These are phyloP conservation scores for Debaryomyces sp. DNA, from an alignment of 1,139 yeast species.

Conservation along the genomic window DNA sequence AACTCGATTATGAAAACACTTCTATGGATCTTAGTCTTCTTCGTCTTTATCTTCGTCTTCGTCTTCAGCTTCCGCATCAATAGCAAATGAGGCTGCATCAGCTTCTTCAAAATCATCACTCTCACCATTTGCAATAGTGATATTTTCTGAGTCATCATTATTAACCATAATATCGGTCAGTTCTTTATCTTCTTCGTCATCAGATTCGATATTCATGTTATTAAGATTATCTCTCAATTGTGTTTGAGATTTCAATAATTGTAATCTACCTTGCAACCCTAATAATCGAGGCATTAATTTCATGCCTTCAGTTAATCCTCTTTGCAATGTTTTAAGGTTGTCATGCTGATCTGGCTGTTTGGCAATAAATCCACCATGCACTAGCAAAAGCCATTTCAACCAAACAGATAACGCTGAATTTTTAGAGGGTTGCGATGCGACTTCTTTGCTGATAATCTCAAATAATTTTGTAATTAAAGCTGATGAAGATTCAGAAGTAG, in stretches of 20 bases:
- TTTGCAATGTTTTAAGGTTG: slow-evolving; percentile 34
- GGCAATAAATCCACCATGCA: slow-evolving; percentile 46
- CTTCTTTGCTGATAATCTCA: slow-evolving; percentile 32
- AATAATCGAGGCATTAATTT: slow-evolving; percentile 41
- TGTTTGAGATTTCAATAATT: slow-evolving; percentile 42
- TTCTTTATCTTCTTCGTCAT: slow-evolving; percentile 25
- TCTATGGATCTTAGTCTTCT: slow-evolving; percentile 1
- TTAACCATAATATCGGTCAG: slow-evolving; percentile 21
- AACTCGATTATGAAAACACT: not conserved
- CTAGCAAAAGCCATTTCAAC: slow-evolving; percentile 53
- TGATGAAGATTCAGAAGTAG: slow-evolving; percentile 20
- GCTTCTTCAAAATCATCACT: slow-evolving; percentile 36
- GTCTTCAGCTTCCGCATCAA: slow-evolving; percentile 16
- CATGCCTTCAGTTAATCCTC: slow-evolving; percentile 32
- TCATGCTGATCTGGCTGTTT: slow-evolving; percentile 33
- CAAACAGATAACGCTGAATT: slow-evolving; percentile 40
- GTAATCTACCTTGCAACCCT: slow-evolving; percentile 48
- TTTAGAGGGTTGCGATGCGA: slow-evolving; percentile 38
- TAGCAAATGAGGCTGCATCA: slow-evolving; percentile 18
- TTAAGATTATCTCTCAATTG: slow-evolving; percentile 33
- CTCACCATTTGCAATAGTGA: slow-evolving; percentile 47
- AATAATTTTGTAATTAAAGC: slow-evolving; percentile 31
- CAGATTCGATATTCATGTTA: slow-evolving; percentile 19
- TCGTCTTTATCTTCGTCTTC: slow-evolving; percentile 11
- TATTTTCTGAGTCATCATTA: slow-evolving; percentile 19